Base-by-base conservation (phyloP, 306 rosid species). In the Rosa chinensis region DNA sequence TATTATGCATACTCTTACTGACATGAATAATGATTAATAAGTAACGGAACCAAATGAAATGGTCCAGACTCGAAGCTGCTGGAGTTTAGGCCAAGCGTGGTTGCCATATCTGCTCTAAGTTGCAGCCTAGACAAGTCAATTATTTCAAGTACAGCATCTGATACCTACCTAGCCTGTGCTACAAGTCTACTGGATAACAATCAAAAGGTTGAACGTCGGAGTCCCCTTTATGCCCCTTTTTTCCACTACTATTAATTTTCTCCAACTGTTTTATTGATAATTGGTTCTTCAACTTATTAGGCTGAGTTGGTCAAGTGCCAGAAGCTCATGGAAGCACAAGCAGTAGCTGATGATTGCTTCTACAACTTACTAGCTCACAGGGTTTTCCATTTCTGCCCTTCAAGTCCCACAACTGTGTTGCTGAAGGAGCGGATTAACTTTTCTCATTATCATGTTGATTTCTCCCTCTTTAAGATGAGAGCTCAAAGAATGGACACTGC, bases 341-440 rank as follows among this genome's bases (percentile, higher is more conserved):
- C 75, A 18, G 64, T 45, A n/a, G 67, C 43, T 20, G 70, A 61
- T 45, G 69, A 67, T 44, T 13, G 53, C 43, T 20, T 47, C 17
- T 45, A 74, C 66, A 43, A 43, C 59, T 77, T 42, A 50, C 16
- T 59, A 28, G 73, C 40, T 20, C 17, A 73, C 21, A 84, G 16
- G 25, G 28, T 10, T 32, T 56, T 59, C 39, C 32, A 76, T 63
- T 25, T 39, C 76, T 74, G 79, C 74, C 86, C 87, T 71, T 74
- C 85, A 74, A 87, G 90, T 78, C 93, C 88, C 25, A 89, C 90
- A 0, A 87, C 89, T 1, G 90, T 87, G 18, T 35, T 89, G 72
- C 64, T 74, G 78, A 74, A 85, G 84, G 80, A 79, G 35, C 76
- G 71, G 17, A 50, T 12, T 53, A 32, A 23, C 55, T 23, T 74